phyloP scores from a whole-genome alignment of 768 basidiomycete species.

The Termitomyces sp. region DNA sequence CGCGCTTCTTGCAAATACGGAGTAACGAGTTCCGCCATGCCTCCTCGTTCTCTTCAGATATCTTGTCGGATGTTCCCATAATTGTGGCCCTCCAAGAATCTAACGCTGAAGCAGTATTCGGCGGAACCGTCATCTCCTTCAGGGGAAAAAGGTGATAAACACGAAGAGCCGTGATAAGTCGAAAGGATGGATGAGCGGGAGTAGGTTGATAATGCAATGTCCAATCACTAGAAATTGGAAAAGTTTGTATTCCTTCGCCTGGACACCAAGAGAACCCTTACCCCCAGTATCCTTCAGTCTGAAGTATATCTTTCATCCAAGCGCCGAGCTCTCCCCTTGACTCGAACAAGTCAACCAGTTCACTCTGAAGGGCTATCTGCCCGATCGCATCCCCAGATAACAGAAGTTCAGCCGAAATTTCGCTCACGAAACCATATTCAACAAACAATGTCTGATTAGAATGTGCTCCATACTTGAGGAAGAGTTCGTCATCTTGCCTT shows the following conservation, averaged over 20 bases:
- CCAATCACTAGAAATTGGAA: slow-evolving; percentile 58
- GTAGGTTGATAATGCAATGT: slow-evolving; percentile 57
- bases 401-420: slow-evolving; percentile 21
- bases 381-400: slow-evolving; percentile 28
- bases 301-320: slow-evolving; percentile 49
- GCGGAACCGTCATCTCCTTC: slow-evolving; percentile 16
- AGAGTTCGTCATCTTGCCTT: slow-evolving; percentile 56
- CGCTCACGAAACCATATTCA: slow-evolving; percentile 86
- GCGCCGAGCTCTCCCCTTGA: slow-evolving; percentile 30
- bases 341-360: slow-evolving; percentile 47
- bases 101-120: slow-evolving; percentile 25
- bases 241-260: background rate
- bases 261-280: slow-evolving; percentile 26
- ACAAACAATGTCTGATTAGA: slow-evolving; percentile 71
- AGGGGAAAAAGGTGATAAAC: slow-evolving; percentile 47
- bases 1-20: slow-evolving; percentile 22
- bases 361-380: slow-evolving; percentile 60
- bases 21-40: slow-evolving; percentile 37
- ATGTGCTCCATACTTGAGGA: slow-evolving; percentile 77
- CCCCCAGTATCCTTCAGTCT: slow-evolving; percentile 81
- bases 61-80: slow-evolving; percentile 33
- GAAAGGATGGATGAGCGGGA: slow-evolving; percentile 75
- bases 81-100: slow-evolving; percentile 51
- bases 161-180: slow-evolving; percentile 67
- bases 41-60: slow-evolving; percentile 46